These are phyloP conservation scores for Fusarium sp. DNA, from an alignment of 2,329 filamentous ascomycete genomes.

Conservation along the genomic window DNA sequence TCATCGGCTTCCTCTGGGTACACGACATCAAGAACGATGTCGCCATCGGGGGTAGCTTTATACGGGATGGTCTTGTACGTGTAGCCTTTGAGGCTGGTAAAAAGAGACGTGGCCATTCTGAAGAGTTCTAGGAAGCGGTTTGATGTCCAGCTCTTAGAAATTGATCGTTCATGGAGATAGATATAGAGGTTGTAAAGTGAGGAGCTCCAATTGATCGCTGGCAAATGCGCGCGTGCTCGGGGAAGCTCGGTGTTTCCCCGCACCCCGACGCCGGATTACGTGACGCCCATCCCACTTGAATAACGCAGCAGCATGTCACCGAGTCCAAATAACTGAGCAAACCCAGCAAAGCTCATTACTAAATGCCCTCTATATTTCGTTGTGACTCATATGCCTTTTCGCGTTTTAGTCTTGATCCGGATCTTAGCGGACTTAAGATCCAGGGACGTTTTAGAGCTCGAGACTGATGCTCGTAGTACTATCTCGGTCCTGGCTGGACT, in stretches of 20 bases:
- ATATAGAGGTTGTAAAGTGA: not conserved
- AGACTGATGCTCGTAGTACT: too few relatives aligned
- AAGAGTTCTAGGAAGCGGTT: accelerated
- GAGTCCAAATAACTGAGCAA: not conserved
- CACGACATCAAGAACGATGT: slow-evolving; percentile 26
- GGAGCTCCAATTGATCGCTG: too few relatives aligned
- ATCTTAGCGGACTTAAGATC: not conserved
- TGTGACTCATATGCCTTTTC: not conserved
- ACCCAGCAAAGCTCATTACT: not conserved
- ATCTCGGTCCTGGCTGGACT: not conserved
- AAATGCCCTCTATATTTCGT: not conserved
- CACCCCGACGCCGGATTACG: not conserved
- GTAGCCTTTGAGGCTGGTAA: slow-evolving; percentile 23
- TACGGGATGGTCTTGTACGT: slow-evolving; percentile 20
- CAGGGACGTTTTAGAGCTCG: too few relatives aligned
- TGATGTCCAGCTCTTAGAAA: accelerated
- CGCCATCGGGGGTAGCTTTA: slow-evolving; percentile 19
- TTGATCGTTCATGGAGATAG: not conserved
- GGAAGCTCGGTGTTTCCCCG: not conserved
- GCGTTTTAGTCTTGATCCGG: not conserved
- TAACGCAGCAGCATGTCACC: not conserved
- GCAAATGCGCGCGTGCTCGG: not conserved
- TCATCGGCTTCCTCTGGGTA: slow-evolving; percentile 25
- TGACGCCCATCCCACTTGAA: not conserved
- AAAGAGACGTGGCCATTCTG: not conserved